Evolutionary conservation across 495 filamentous ascomycete species (phyloP).

Genomic region (Jackrogersella multiformis): DNA sequence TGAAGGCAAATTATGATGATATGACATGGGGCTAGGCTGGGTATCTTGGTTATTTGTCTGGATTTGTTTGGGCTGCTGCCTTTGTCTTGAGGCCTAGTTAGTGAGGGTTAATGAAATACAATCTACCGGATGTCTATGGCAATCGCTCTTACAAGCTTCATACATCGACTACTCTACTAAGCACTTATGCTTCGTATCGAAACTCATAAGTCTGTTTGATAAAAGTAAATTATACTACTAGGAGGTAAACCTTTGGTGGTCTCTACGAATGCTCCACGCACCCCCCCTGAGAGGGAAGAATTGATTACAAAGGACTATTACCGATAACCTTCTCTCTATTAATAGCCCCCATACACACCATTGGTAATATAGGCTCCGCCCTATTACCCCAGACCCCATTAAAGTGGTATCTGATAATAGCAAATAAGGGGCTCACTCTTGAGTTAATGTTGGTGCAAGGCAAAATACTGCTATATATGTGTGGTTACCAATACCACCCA

Average conservation of each 20-base stretch:
- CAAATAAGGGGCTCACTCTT: not conserved
- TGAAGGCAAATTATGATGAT: not conserved
- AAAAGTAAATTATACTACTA: no score
- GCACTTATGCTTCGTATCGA: no score
- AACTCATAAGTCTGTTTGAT: no score
- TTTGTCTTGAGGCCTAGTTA: not conserved
- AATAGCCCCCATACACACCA: not conserved
- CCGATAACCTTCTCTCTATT: not conserved
- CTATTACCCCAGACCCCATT: conserved; percentile 5
- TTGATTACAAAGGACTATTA: not conserved
- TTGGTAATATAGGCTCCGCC: not conserved
- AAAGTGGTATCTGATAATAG: not conserved
- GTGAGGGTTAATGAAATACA: not conserved
- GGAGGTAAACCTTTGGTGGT: no score
- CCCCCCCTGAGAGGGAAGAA: not conserved
- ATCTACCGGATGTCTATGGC: no score
- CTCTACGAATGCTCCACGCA: not conserved
- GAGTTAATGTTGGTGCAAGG: not conserved
- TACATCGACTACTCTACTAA: no score
- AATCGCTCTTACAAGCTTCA: no score
- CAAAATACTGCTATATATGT: not conserved
- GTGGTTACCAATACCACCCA: conserved; percentile 8
- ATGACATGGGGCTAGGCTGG: not conserved
- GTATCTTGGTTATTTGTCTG: not conserved
- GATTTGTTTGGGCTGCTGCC: not conserved